Evolutionary conservation across 164 flowering plant species (phyloP).

Genomic region (Cinnamomum chago): DNA sequence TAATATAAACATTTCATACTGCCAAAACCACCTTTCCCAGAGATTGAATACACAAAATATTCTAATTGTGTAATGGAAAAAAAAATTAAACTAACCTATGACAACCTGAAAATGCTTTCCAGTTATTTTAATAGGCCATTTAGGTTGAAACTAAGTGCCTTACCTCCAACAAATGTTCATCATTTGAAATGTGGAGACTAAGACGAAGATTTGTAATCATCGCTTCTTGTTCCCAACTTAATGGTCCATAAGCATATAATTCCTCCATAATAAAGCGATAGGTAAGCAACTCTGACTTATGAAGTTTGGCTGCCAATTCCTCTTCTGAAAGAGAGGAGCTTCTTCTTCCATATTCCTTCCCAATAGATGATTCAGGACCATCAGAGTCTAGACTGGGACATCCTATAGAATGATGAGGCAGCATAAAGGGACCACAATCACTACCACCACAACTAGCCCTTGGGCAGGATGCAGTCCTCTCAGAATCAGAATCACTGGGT

Average conservation of each 20-base stretch:
- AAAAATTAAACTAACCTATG: not conserved
- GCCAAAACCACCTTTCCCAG: not conserved
- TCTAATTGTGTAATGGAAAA: slow-evolving; percentile 5
- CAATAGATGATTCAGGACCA: slow-evolving; percentile 59
- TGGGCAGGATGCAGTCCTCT: slow-evolving; percentile 51
- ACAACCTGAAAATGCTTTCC: slow-evolving; percentile 5
- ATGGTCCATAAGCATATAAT: slow-evolving; percentile 81
- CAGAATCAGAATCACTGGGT: slow-evolving; percentile 41
- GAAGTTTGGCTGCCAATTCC: slow-evolving; percentile 51
- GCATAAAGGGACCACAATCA: slow-evolving; percentile 27
- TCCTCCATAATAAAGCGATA: slow-evolving; percentile 80
- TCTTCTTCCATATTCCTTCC: slow-evolving; percentile 26
- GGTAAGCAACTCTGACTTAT: slow-evolving; percentile 79
- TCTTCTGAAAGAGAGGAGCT: slow-evolving; percentile 31
- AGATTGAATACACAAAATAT: slow-evolving; percentile 15
- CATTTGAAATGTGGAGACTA: slow-evolving; percentile 77
- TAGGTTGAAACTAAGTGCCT: slow-evolving; percentile 60
- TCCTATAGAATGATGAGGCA: slow-evolving; percentile 16
- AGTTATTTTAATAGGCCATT: too few relatives aligned
- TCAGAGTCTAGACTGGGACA: slow-evolving; percentile 34
- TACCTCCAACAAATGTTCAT: slow-evolving; percentile 84
- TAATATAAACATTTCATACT: slow-evolving; percentile 4
- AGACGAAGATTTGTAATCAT: slow-evolving; percentile 79
- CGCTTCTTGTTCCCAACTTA: slow-evolving; percentile 95
- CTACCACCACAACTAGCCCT: slow-evolving; percentile 78